phyloP scores from a whole-genome alignment of 2,329 filamentous ascomycete species.

The Pestalotiopsis sp. region DNA sequence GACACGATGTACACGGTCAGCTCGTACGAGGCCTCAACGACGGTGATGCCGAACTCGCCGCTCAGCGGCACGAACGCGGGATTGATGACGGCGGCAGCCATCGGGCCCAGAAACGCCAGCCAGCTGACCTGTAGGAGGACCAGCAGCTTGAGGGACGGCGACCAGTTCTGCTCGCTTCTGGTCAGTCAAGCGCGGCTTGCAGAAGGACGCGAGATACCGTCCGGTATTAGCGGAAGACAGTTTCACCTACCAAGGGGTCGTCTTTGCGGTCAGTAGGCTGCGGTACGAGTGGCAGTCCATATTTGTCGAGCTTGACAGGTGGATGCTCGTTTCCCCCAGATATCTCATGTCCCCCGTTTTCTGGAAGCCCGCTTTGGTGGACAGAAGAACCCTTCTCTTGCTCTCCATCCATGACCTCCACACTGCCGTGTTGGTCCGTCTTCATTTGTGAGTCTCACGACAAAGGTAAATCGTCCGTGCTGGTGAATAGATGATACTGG shows the following conservation, averaged over 20 bases:
- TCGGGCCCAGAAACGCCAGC: conserved; percentile 33
- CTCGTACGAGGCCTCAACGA: conserved; percentile 34
- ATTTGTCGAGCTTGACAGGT: conserved; percentile 5
- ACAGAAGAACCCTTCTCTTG: background rate
- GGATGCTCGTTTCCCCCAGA: background rate
- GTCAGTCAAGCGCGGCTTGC: background rate
- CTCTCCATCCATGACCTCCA: background rate
- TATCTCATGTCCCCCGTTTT: background rate
- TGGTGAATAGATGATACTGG: background rate
- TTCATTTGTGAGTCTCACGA: background rate
- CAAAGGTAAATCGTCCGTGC: background rate
- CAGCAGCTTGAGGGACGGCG: background rate
- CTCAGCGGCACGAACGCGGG: conserved; percentile 34
- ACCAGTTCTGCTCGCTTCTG: background rate
- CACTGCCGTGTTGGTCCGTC: background rate
- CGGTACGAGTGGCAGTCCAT: conserved; percentile 7
- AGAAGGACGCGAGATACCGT: background rate
- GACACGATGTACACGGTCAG: conserved; percentile 37
- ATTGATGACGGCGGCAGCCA: conserved; percentile 32
- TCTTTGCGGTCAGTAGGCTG: conserved; percentile 9
- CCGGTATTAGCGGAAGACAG: background rate
- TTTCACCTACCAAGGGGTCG: conserved; percentile 7
- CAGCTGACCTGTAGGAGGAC: conserved; percentile 30
- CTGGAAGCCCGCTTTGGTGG: background rate
- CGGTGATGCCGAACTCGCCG: conserved; percentile 32